Percentiles rank a stretch among this genome's conserved stretches.
Conservation (phyloP, 805 yeast species). For the Kodamaea kaohsiungensis region DNA sequence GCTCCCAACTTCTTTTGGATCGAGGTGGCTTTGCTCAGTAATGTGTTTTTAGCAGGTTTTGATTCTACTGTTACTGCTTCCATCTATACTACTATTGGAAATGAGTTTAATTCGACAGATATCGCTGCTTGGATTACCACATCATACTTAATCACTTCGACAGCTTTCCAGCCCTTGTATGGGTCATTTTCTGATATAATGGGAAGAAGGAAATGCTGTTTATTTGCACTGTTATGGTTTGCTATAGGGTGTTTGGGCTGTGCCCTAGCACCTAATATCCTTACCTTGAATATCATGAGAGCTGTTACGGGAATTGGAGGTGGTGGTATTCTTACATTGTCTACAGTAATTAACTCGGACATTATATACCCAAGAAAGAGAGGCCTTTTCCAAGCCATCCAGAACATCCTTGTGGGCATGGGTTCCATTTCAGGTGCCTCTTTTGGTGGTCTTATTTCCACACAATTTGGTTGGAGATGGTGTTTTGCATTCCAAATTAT, state of each 20-base stretch:
- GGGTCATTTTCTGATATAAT: conserved; percentile 41
- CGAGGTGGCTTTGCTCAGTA: conserved; percentile 32
- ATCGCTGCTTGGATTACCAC: conserved; percentile 46
- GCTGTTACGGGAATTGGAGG: conserved; percentile 45
- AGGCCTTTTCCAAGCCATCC: conserved; percentile 43
- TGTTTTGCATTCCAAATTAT: conserved; percentile 58
- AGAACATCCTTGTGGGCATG: conserved; percentile 35
- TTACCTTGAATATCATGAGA: conserved; percentile 31
- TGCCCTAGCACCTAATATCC: conserved; percentile 27
- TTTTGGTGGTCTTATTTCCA: conserved; percentile 58
- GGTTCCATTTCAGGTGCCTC: conserved; percentile 69
- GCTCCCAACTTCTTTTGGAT: conserved; percentile 29
- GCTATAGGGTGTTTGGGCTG: conserved; percentile 40
- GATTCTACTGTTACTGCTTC: conserved; percentile 52
- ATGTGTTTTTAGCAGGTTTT: conserved; percentile 48
- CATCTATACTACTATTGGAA: conserved; percentile 48
- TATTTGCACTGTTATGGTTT: conserved; percentile 35
- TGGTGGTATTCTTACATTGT: conserved; percentile 39
- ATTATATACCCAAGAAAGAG: conserved; percentile 35
- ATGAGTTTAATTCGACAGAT: conserved; percentile 35
- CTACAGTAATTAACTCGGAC: conserved; percentile 42
- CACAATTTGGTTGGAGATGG: conserved; percentile 64
- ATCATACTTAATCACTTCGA: conserved; percentile 40
- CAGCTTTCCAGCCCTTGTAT: conserved; percentile 44
- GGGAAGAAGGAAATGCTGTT: conserved; percentile 35